These are phyloP conservation scores for Thalassiosira profunda DNA, from an alignment of 108 stramenopile species.

Conservation along the genomic window DNA sequence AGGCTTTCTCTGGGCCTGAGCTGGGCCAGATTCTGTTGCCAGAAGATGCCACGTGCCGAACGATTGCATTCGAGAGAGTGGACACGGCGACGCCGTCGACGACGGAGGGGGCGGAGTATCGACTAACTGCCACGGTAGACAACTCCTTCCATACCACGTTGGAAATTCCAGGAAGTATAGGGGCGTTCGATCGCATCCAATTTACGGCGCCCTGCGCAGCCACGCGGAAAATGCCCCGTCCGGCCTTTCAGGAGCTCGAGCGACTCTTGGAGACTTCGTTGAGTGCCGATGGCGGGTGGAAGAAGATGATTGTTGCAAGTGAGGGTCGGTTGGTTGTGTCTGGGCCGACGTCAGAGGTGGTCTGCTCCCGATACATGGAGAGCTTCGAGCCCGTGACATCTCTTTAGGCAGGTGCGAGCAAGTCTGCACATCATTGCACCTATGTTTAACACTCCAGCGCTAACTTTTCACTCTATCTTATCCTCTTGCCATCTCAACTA, in stretches of 20 bases:
- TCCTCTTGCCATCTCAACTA: background rate
- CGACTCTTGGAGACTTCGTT: slow-evolving; percentile 1
- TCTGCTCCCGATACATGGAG: slow-evolving; percentile 3
- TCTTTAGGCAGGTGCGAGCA: too few species aligned
- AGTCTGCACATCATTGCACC: too few species aligned
- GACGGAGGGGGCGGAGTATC: slow-evolving; percentile 1
- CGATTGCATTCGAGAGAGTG: slow-evolving; percentile 6
- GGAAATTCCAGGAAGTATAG: slow-evolving; percentile 9
- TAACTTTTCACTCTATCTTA: too few species aligned
- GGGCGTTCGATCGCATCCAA: slow-evolving; percentile 24
- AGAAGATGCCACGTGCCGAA: background rate
- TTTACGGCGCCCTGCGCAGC: background rate
- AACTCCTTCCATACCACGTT: slow-evolving; percentile 18
- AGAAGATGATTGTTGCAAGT: slow-evolving; percentile 17
- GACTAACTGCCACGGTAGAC: slow-evolving; percentile 8
- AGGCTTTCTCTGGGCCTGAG: slow-evolving; percentile 20
- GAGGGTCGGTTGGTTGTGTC: slow-evolving; percentile 20
- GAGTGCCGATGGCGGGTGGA: slow-evolving; percentile 4
- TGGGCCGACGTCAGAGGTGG: slow-evolving; percentile 17
- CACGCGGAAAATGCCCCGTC: slow-evolving; percentile 18
- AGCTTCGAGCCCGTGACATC: slow-evolving; percentile 27
- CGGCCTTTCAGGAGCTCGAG: slow-evolving; percentile 19
- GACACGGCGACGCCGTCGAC: too few species aligned
- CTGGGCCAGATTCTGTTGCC: slow-evolving; percentile 20
- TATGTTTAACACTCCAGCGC: too few species aligned